These are phyloP conservation scores for Centrapalus pauciflorus DNA, from an alignment of 129 eudicot species.

Conservation along the genomic window DNA sequence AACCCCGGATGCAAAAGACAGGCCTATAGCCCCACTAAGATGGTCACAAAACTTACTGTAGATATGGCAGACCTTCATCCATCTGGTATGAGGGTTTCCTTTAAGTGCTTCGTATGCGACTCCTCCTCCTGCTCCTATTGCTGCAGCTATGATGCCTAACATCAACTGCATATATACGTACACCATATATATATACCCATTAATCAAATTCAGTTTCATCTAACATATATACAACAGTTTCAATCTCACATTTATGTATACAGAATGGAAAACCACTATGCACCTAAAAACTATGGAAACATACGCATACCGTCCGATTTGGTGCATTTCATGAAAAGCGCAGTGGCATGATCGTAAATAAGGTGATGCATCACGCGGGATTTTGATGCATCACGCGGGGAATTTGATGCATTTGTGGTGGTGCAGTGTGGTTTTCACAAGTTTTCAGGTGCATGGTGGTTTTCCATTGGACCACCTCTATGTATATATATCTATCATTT, in stretches of 20 bases:
- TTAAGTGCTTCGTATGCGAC: constrained; percentile 62
- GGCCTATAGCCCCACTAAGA: constrained; percentile 21
- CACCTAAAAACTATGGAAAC: no score
- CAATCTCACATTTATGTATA: neutral
- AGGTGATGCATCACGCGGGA: no score
- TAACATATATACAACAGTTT: neutral
- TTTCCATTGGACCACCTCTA: no score
- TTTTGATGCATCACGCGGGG: no score
- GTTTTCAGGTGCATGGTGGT: no score
- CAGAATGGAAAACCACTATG: no score
- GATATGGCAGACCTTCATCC: constrained; percentile 49
- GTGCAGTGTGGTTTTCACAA: no score
- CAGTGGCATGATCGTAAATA: no score
- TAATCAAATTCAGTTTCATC: neutral
- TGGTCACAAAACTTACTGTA: constrained; percentile 55
- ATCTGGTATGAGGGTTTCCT: constrained; percentile 53
- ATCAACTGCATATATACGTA: constrained; percentile 38
- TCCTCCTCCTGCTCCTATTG: constrained; percentile 63
- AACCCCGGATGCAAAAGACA: constrained; percentile 32
- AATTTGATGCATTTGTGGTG: no score
- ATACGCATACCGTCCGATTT: no score
- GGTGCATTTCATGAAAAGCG: no score
- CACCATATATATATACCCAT: neutral
- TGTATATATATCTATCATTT: no score
- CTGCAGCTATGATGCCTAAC: constrained; percentile 61